Conservation (phyloP, 768 basidiomycete species). For the Galerina sulciceps region DNA sequence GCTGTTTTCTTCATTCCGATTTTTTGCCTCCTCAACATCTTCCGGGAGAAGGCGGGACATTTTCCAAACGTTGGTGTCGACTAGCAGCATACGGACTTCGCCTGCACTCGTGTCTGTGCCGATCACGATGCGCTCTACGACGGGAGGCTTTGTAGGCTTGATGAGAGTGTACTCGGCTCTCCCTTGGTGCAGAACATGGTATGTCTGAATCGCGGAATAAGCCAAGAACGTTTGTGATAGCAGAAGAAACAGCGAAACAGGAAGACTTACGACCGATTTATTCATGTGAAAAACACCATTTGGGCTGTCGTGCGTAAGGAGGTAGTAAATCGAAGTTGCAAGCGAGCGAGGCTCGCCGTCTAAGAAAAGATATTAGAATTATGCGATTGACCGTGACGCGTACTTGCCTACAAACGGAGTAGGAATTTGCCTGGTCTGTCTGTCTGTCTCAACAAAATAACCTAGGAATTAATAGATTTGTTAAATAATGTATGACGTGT, state of each 20-base stretch:
- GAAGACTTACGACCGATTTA: conserved; percentile 44
- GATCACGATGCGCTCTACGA: conserved; percentile 44
- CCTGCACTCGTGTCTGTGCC: conserved; percentile 43
- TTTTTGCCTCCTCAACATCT: conserved; percentile 35
- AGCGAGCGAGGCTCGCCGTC: conserved; percentile 32
- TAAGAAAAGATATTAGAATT: neutral
- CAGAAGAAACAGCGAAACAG: neutral
- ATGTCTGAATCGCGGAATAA: conserved; percentile 37
- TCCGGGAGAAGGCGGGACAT: conserved; percentile 55
- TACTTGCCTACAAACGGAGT: conserved; percentile 23
- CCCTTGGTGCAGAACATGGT: conserved; percentile 55
- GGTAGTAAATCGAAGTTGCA: conserved; percentile 53
- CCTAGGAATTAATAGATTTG: conserved; percentile 6
- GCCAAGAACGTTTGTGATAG: neutral
- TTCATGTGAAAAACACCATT: conserved; percentile 50
- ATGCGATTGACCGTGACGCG: neutral
- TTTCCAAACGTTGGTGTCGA: conserved; percentile 59
- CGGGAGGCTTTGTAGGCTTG: conserved; percentile 27
- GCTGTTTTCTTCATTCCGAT: conserved; percentile 34
- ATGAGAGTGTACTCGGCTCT: conserved; percentile 56
- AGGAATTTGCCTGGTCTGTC: conserved; percentile 4
- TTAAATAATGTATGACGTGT: neutral
- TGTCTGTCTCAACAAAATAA: conserved; percentile 21
- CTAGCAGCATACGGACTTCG: conserved; percentile 51
- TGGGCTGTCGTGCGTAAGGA: conserved; percentile 44